A percentile compares a stretch with the other conserved stretches of the same genome.
Conservation (phyloP, 2,329 filamentous ascomycete genomes). For the Scorias spongiosa region DNA sequence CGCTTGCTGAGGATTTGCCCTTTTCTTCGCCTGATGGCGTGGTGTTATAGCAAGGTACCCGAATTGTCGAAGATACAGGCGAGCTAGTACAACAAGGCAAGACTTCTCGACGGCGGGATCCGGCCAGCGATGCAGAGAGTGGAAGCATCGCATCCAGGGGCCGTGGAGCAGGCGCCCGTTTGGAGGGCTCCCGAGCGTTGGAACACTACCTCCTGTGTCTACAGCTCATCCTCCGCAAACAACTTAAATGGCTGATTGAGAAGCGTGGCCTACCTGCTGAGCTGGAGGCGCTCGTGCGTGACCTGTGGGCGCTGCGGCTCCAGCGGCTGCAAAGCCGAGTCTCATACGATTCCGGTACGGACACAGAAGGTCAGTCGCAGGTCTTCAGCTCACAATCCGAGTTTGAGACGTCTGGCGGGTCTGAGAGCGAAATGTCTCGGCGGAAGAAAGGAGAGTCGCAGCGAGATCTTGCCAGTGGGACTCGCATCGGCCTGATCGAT, state of each 20-base stretch:
- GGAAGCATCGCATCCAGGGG: neutral
- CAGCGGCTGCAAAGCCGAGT: conserved; percentile 36
- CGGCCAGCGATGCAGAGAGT: conserved; percentile 14
- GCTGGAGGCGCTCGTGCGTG: conserved; percentile 63
- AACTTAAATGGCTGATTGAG: conserved; percentile 58
- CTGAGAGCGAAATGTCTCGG: conserved; percentile 21
- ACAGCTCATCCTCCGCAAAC: conserved; percentile 71
- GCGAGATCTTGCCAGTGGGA: conserved; percentile 24
- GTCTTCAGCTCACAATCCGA: conserved; percentile 46
- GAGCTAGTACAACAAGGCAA: conserved; percentile 15
- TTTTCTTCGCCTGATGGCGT: too few relatives aligned
- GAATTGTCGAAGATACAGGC: conserved; percentile 19
- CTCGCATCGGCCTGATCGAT: conserved; percentile 44
- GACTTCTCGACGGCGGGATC: conserved; percentile 13
- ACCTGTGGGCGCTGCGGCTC: conserved; percentile 71
- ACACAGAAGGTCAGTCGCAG: conserved; percentile 27
- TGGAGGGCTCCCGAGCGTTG: conserved; percentile 49
- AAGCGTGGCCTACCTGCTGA: conserved; percentile 52
- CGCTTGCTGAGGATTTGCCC: too few relatives aligned
- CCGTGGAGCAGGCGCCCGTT: conserved; percentile 20
- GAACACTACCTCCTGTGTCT: conserved; percentile 71
- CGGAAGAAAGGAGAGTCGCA: conserved; percentile 28
- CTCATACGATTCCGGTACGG: conserved; percentile 19
- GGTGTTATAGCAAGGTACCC: conserved; percentile 13
- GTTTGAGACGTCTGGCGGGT: conserved; percentile 20